A percentile compares a stretch with the other conserved stretches of the same genome.
Evolutionary conservation across 805 yeast genomes (phyloP).

Genomic region (Ascoidea tarda): DNA sequence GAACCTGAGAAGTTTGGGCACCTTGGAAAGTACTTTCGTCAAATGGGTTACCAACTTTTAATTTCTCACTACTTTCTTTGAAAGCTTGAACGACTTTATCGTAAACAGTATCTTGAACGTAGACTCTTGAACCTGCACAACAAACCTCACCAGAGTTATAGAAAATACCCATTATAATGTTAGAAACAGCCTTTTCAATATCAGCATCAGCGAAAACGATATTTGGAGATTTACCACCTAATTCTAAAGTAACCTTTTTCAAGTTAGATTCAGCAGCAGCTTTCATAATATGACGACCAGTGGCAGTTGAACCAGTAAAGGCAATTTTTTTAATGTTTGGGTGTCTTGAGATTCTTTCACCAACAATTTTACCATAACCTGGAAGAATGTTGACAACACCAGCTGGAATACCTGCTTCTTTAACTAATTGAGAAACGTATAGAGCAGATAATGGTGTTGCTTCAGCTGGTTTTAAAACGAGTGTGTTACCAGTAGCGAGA

Average conservation of each 20-base stretch:
- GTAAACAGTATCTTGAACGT: slow-evolving; percentile 45
- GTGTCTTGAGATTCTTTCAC: slow-evolving; percentile 44
- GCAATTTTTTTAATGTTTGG: slow-evolving; percentile 47
- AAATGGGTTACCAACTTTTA: slow-evolving; percentile 52
- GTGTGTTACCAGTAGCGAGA: slow-evolving; percentile 50
- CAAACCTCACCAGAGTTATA: slow-evolving; percentile 62
- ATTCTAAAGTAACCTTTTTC: slow-evolving; percentile 54
- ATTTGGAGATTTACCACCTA: slow-evolving; percentile 61
- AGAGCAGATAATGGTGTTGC: slow-evolving; percentile 56
- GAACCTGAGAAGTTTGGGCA: slow-evolving; percentile 49
- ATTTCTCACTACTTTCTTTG: slow-evolving; percentile 32
- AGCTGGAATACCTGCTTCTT: slow-evolving; percentile 48
- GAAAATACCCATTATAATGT: slow-evolving; percentile 44
- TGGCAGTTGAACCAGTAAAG: slow-evolving; percentile 54
- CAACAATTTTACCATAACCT: slow-evolving; percentile 49
- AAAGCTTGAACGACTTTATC: slow-evolving; percentile 36
- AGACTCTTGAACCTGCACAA: slow-evolving; percentile 56
- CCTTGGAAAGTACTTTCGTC: slow-evolving; percentile 44
- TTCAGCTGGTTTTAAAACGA: slow-evolving; percentile 51
- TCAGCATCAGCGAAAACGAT: slow-evolving; percentile 49
- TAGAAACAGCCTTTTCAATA: slow-evolving; percentile 28
- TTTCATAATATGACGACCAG: slow-evolving; percentile 47
- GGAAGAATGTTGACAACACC: slow-evolving; percentile 51
- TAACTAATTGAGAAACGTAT: slow-evolving; percentile 34
- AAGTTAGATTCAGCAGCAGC: slow-evolving; percentile 46